These are phyloP conservation scores for Labyrinthula sp. DNA, from an alignment of 352 stramenopile genomes.

Conservation along the genomic window DNA sequence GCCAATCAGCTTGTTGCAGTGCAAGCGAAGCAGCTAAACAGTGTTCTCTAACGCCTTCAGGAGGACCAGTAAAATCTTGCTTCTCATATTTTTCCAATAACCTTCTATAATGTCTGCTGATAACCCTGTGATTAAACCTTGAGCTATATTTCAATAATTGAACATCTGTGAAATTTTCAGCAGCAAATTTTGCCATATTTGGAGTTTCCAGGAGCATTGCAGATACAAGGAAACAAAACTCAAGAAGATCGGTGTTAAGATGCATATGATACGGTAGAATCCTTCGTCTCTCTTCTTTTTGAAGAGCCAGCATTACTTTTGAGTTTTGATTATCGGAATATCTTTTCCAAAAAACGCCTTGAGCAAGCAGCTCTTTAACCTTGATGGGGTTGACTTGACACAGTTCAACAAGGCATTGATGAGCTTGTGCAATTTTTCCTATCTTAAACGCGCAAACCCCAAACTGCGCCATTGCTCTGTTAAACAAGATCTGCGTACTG, in stretches of 20 bases:
- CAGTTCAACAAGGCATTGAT: constrained; percentile 88
- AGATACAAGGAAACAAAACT: constrained; percentile 85
- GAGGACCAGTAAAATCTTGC: constrained; percentile 83
- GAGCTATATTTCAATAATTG: too few relatives aligned
- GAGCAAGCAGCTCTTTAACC: constrained; percentile 76
- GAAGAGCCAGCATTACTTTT: constrained; percentile 82
- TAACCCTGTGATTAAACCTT: constrained; percentile 6
- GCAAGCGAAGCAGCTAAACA: constrained; percentile 79
- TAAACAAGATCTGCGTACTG: constrained; percentile 90
- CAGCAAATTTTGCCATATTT: constrained; percentile 66
- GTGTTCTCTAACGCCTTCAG: constrained; percentile 88
- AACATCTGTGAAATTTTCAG: too few relatives aligned
- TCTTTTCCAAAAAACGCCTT: constrained; percentile 43
- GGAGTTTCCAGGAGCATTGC: constrained; percentile 96
- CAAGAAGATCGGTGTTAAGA: constrained; percentile 94
- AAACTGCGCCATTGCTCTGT: constrained; percentile 70
- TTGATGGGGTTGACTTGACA: constrained; percentile 64
- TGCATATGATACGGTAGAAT: constrained; percentile 96
- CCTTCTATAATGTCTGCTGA: constrained; percentile 18
- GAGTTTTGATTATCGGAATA: too few relatives aligned
- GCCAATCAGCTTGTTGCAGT: constrained; percentile 82
- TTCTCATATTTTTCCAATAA: constrained; percentile 59
- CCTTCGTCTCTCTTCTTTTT: constrained; percentile 82
- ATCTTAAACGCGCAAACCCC: constrained; percentile 84
- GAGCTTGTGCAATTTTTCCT: constrained; percentile 77